Evolutionary conservation across 805 yeast species (phyloP).

Genomic region (Saccharomycopsis lassenensis): DNA sequence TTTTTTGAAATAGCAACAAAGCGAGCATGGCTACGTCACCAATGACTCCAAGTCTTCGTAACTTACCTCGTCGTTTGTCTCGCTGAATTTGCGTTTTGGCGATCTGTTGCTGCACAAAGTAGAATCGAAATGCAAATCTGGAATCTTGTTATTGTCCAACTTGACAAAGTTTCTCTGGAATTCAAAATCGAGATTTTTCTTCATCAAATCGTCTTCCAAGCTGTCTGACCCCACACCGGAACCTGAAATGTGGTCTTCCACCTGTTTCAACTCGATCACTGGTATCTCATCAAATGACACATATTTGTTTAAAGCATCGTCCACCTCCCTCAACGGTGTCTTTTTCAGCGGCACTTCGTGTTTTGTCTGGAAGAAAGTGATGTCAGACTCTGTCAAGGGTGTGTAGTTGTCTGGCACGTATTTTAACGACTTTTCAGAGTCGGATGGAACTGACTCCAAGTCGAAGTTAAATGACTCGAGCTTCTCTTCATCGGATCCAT

Average conservation of each 20-base stretch:
- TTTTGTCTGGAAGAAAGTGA: constrained; percentile 21
- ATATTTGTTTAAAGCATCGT: not conserved
- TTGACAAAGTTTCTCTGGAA: too few species aligned
- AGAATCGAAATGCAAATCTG: constrained; percentile 10
- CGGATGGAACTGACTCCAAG: too few species aligned
- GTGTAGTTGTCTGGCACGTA: constrained; percentile 36
- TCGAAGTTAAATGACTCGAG: too few species aligned
- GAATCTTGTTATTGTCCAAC: constrained; percentile 11
- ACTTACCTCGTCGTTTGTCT: constrained; percentile 9
- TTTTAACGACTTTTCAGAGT: too few species aligned
- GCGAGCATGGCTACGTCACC: constrained; percentile 1
- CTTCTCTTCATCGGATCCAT: too few species aligned
- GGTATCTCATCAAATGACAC: constrained; percentile 14
- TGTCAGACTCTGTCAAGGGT: constrained; percentile 28
- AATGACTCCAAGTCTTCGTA: constrained; percentile 11
- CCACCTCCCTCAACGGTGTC: constrained; percentile 1
- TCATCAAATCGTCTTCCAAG: constrained; percentile 8
- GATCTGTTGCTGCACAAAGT: too few species aligned
- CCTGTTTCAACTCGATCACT: constrained; percentile 8
- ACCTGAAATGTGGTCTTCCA: not conserved
- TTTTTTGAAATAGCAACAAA: not conserved
- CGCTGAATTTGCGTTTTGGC: too few species aligned
- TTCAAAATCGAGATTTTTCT: constrained; percentile 12
- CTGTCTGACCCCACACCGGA: not conserved
- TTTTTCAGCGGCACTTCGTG: constrained; percentile 13